These are phyloP conservation scores for Lachnellula willkommii DNA, from an alignment of 2,329 filamentous ascomycete genomes.

Conservation along the genomic window DNA sequence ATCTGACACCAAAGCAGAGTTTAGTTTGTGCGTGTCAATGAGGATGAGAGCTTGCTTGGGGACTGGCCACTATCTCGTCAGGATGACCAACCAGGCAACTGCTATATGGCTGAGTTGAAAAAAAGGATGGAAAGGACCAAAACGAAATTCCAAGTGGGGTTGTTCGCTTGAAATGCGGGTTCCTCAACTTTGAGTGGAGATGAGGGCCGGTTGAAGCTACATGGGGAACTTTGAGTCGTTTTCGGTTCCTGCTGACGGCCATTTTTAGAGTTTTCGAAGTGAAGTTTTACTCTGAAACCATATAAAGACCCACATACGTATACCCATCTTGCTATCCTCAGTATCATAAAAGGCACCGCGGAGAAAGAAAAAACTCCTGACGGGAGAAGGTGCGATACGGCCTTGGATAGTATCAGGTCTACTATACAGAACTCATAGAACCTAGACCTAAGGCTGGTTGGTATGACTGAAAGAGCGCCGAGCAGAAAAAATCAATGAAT, in stretches of 20 bases:
- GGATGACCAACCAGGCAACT: background rate
- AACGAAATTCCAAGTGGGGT: background rate
- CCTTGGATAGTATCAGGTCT: no score
- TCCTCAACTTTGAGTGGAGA: constrained; percentile 4
- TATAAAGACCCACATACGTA: background rate
- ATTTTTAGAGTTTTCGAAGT: constrained; percentile 13
- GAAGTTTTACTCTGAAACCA: constrained; percentile 1
- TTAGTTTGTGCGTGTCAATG: background rate
- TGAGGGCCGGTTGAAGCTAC: background rate
- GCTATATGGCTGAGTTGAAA: background rate
- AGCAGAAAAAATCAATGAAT: no score
- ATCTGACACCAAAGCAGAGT: background rate
- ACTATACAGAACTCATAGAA: no score
- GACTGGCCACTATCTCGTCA: background rate
- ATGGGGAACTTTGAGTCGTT: background rate
- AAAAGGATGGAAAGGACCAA: background rate
- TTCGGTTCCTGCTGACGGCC: constrained; percentile 17
- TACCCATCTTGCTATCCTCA: background rate
- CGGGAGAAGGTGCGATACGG: no score
- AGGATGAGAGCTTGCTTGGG: background rate
- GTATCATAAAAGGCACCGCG: no score
- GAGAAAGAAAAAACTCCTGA: no score
- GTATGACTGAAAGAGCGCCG: no score
- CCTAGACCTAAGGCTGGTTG: no score
- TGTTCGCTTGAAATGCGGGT: background rate